Conservation (phyloP, 148 eudicot genomes). For the Oxyria digyna region DNA sequence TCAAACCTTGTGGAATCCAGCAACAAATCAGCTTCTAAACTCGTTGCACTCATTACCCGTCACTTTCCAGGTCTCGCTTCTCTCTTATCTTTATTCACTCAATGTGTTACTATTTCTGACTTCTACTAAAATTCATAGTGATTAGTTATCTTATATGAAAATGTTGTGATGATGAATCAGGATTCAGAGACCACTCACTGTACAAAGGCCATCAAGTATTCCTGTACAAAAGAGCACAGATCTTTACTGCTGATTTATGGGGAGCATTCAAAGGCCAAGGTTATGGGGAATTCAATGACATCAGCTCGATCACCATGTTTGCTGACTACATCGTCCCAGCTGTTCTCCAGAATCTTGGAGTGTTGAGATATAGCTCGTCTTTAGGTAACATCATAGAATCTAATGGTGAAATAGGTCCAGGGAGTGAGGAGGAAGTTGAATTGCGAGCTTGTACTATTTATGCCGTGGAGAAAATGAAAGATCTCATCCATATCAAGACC, state of each 20-base stretch:
- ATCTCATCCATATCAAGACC: slow-evolving; percentile 35
- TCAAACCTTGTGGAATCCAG: slow-evolving; percentile 63
- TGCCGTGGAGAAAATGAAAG: slow-evolving; percentile 72
- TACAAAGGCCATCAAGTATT: slow-evolving; percentile 86
- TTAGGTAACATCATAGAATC: slow-evolving; percentile 38
- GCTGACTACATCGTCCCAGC: slow-evolving; percentile 93
- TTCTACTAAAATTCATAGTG: too few relatives aligned
- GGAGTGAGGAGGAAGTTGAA: slow-evolving; percentile 81
- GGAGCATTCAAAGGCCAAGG: slow-evolving; percentile 79
- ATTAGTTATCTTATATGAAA: neutral
- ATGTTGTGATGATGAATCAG: slow-evolving; percentile 14
- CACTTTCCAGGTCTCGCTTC: slow-evolving; percentile 73
- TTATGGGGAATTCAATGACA: slow-evolving; percentile 70
- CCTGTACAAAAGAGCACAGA: slow-evolving; percentile 81
- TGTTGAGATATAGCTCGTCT: slow-evolving; percentile 45
- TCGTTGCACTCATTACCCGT: slow-evolving; percentile 54
- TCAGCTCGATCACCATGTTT: slow-evolving; percentile 59
- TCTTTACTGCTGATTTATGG: slow-evolving; percentile 79
- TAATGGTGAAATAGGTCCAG: slow-evolving; percentile 41
- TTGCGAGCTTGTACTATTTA: slow-evolving; percentile 70
- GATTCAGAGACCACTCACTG: slow-evolving; percentile 86
- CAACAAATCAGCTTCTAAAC: slow-evolving; percentile 69
- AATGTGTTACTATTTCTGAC: too few relatives aligned
- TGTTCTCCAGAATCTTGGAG: slow-evolving; percentile 70
- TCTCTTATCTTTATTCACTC: too few relatives aligned